Base-by-base conservation (phyloP, 2,329 filamentous ascomycete species). In the Achaetomium macrosporum region DNA sequence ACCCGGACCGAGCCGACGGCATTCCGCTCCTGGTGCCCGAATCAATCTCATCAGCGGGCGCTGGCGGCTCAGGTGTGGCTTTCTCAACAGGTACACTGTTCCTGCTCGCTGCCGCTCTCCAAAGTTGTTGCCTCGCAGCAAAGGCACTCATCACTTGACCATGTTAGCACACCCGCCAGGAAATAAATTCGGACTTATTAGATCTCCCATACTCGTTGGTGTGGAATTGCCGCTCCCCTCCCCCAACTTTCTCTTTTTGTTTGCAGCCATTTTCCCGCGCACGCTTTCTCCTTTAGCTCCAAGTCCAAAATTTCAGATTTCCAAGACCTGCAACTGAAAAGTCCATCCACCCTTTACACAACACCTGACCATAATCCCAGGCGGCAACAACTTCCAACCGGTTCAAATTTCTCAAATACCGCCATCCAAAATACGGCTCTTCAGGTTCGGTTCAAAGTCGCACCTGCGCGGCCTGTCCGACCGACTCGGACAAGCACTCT, bases 91-190 rank as follows among this genome's bases (percentile, higher is more conserved):
- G 15, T 15, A 25, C 30, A 20, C 10, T 16, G 19, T 42, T 35
- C 17, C 41, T 50, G 45, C 11, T 30, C 39, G 51, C 20, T 58
- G 59, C 49, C 62, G 31, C 17, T 2, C 60, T 56, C 64, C 45
- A 72, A 3, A 74, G 62, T 50, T 65, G 69, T 51, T 70, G 70
- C 2, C 73, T 66, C 35, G 74, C 63, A 19, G 73, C 72, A 62
- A 75, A 74, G 17, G 73, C 74, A 61, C 73, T 76, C 66, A 73
- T 50, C 4, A 52, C 59, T 60, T 25, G 17, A 20, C 15, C 10
- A 33, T 30, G 54, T 58, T 45, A 57, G 54, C 44, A 25, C n/a
- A 19, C 10, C 35, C 40, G 39, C 16, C 17, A 17, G 2, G 5
- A 19, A 20, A 19, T 9, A 17, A 17, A 8, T 36, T 52, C 12